Evolutionary conservation across 306 rosid genomes (phyloP).

Genomic region (Echinosophora koreensis): DNA sequence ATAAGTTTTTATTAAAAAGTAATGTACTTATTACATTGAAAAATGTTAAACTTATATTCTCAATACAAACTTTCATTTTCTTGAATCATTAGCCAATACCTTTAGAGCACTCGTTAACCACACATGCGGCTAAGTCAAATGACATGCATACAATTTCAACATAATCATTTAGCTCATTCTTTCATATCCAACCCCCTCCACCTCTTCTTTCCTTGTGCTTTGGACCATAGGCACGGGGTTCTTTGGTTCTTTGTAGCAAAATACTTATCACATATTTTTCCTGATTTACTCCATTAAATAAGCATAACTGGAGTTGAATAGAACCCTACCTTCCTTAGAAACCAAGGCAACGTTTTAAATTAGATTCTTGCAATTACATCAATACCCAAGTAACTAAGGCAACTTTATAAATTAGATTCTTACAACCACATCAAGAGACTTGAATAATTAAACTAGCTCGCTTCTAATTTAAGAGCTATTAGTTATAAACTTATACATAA

Average conservation of each 20-base stretch:
- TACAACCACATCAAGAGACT: background rate
- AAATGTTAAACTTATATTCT: too few relatives aligned
- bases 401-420: background rate
- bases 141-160: too few relatives aligned
- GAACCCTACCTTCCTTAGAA: background rate
- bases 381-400: background rate
- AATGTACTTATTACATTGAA: too few relatives aligned
- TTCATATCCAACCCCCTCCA: background rate
- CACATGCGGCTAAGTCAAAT: too few relatives aligned
- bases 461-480: slow-evolving; percentile 12
- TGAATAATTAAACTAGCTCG: slow-evolving; percentile 2
- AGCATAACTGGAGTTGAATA: background rate
- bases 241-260: background rate
- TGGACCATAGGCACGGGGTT: background rate
- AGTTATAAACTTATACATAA: slow-evolving; percentile 13
- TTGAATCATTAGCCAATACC: too few relatives aligned
- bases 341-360: background rate
- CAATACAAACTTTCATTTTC: too few relatives aligned
- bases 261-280: background rate
- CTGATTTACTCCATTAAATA: background rate
- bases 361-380: background rate
- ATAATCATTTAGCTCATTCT: too few relatives aligned
- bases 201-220: background rate
- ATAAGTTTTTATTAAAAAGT: too few relatives aligned
- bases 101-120: too few relatives aligned